Conservation (phyloP, 768 basidiomycete species). For the Pulveroboletus sp. region DNA sequence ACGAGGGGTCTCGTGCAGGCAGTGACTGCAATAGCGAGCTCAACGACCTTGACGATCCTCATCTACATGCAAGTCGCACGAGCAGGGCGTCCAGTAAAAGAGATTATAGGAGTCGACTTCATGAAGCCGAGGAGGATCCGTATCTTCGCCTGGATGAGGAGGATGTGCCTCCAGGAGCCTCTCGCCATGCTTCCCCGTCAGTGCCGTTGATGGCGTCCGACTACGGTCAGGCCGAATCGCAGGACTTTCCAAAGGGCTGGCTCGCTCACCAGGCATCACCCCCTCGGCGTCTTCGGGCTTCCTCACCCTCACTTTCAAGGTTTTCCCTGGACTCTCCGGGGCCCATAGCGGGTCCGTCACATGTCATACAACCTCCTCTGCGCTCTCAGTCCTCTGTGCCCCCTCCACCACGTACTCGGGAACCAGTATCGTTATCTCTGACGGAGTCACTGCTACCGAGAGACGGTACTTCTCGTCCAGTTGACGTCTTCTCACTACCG, state of each 20-base stretch:
- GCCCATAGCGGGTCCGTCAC: conserved; percentile 36
- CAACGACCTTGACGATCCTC: conserved; percentile 76
- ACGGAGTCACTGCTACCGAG: conserved; percentile 76
- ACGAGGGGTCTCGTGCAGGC: conserved; percentile 54
- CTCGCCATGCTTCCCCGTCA: conserved; percentile 33
- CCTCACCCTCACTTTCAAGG: conserved; percentile 37
- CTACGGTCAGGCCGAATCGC: conserved; percentile 34
- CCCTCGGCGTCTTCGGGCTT: conserved; percentile 40
- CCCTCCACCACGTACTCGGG: conserved; percentile 39
- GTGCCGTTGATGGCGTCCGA: conserved; percentile 35
- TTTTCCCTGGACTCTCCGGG: conserved; percentile 27
- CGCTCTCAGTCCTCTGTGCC: conserved; percentile 34
- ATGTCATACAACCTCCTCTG: conserved; percentile 29
- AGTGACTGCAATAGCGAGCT: conserved; percentile 46
- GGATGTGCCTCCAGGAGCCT: conserved; percentile 41
- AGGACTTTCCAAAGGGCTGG: conserved; percentile 53
- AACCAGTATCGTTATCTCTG: conserved; percentile 58
- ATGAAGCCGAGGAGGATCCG: conserved; percentile 60
- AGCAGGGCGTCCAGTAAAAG: conserved; percentile 32
- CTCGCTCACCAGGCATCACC: conserved; percentile 73
- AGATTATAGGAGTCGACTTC: conserved; percentile 24
- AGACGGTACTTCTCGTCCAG: conserved; percentile 57
- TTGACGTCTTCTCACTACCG: conserved; percentile 72
- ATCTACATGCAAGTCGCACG: conserved; percentile 41
- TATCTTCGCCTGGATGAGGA: conserved; percentile 74